These are phyloP conservation scores for Podospora anserina DNA, from an alignment of 495 filamentous ascomycete species.

Conservation along the genomic window DNA sequence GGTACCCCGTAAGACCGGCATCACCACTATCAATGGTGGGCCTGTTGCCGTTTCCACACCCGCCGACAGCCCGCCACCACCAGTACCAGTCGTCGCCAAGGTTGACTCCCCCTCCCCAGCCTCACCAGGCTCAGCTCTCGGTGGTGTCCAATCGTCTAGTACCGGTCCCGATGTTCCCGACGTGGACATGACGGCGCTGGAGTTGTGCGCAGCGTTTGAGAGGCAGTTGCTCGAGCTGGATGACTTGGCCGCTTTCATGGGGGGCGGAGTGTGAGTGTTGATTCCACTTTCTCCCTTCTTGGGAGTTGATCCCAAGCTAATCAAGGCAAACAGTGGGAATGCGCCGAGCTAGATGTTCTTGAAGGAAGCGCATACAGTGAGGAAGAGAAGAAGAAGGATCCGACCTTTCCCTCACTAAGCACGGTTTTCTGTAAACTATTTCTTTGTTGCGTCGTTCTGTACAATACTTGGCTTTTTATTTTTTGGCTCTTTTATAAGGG, in stretches of 20 bases:
- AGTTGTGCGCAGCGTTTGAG: constrained; percentile 49
- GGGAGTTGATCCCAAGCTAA: background rate
- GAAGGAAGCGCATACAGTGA: background rate
- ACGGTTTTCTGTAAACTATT: background rate
- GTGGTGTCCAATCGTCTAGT: constrained; percentile 10
- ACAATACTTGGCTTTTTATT: background rate
- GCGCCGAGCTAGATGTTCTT: background rate
- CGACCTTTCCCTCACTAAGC: background rate
- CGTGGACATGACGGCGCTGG: constrained; percentile 49
- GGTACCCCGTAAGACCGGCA: constrained; percentile 40
- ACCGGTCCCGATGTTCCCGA: constrained; percentile 30
- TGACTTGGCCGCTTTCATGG: constrained; percentile 53
- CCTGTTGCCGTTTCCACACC: constrained; percentile 42
- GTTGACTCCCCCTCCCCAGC: constrained; percentile 39
- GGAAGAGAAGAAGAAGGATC: background rate
- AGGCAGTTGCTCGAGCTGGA: constrained; percentile 50
- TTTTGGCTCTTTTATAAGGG: background rate
- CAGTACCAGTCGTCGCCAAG: constrained; percentile 31
- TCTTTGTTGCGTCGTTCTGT: background rate
- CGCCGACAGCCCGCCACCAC: constrained; percentile 42
- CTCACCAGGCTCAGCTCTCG: constrained; percentile 30
- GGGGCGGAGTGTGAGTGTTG: constrained; percentile 45
- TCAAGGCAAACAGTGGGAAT: background rate
- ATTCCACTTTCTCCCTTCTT: constrained; percentile 8
- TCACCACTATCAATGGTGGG: constrained; percentile 52